Evolutionary conservation across 257 asterid genomes (phyloP).

Genomic region (Verbascum thapsus): DNA sequence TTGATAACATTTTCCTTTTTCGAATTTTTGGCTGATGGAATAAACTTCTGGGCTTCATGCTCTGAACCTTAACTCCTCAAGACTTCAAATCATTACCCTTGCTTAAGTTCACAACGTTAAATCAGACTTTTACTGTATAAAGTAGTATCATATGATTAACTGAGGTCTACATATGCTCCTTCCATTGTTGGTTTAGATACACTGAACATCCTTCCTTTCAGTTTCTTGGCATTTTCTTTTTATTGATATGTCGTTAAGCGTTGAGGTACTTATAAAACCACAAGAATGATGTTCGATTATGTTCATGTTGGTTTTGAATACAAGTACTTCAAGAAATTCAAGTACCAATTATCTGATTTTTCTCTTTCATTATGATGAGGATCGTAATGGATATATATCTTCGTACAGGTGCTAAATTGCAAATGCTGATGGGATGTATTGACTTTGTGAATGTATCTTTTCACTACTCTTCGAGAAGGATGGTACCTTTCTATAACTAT

Average conservation of each 20-base stretch:
- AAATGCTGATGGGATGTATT: constrained; percentile 42
- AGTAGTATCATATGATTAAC: too few species aligned
- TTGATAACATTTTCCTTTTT: neutral
- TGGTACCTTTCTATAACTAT: constrained; percentile 33
- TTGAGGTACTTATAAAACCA: neutral
- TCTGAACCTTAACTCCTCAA: neutral
- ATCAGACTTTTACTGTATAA: too few species aligned
- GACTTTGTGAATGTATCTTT: constrained; percentile 50
- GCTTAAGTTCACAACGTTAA: neutral
- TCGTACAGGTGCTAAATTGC: constrained; percentile 44
- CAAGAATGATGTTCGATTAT: neutral
- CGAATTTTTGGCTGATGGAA: too few species aligned
- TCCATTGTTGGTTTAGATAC: neutral
- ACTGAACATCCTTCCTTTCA: neutral
- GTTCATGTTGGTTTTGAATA: neutral
- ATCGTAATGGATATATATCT: constrained; percentile 14
- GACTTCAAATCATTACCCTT: neutral
- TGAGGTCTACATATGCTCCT: too few species aligned
- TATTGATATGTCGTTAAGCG: neutral
- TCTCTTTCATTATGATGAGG: neutral
- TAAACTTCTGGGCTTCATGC: neutral
- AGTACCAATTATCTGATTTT: constrained; percentile 12
- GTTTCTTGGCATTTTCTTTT: too few species aligned
- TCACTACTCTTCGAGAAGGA: constrained; percentile 46
- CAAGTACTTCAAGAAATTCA: neutral